Evolutionary conservation across 1,139 yeast genomes (phyloP).

Genomic region (Kodamaea fungicola): DNA sequence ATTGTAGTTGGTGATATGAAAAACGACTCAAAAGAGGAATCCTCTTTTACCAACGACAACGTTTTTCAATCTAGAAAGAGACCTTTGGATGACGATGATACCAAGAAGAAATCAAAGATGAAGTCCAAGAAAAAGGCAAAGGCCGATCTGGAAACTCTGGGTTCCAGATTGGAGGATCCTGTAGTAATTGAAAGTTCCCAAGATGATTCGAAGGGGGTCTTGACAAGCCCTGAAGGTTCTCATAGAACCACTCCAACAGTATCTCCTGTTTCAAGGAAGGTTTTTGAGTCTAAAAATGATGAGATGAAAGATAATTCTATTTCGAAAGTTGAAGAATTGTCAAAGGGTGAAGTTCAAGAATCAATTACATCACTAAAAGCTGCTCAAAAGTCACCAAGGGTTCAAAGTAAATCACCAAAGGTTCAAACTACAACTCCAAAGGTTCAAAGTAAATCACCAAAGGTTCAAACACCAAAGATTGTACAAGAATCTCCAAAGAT

Average conservation of each 20-base stretch:
- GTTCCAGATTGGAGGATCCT: background rate
- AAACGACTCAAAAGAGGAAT: constrained; percentile 12
- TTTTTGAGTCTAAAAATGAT: too few relatives aligned
- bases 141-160: background rate
- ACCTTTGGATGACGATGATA: constrained; percentile 4
- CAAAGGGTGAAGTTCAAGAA: too few relatives aligned
- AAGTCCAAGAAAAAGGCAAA: constrained; percentile 10
- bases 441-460: constrained; percentile 4
- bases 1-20: background rate
- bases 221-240: too few relatives aligned
- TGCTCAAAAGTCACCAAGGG: too few relatives aligned
- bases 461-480: constrained; percentile 8
- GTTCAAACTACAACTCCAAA: background rate
- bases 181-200: background rate
- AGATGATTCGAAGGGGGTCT: background rate
- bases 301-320: too few relatives aligned
- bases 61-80: constrained; percentile 35
- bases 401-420: background rate
- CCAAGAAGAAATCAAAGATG: constrained; percentile 14
- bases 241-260: background rate
- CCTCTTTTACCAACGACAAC: constrained; percentile 36
- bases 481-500: background rate
- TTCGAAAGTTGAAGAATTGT: too few relatives aligned
- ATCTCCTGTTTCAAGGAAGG: background rate
- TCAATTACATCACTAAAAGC: too few relatives aligned